Conservation (phyloP, 2,329 filamentous ascomycete genomes). For the Tolypocladium nubicola region DNA sequence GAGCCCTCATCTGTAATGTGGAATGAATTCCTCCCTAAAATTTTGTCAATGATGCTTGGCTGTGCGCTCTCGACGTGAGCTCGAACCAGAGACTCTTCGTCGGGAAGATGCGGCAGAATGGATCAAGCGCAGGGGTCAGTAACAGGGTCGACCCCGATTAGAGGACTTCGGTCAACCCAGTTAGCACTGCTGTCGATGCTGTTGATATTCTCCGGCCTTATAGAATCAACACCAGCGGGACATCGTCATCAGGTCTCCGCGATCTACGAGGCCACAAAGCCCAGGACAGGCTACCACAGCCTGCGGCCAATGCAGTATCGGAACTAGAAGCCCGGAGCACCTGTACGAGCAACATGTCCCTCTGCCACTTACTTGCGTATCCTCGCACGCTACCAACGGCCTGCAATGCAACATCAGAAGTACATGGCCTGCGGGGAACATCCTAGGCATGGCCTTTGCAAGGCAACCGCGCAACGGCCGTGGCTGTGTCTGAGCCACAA, state of each 20-base stretch:
- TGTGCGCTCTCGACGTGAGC: not conserved
- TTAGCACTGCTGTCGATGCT: not conserved
- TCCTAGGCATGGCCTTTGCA: not conserved
- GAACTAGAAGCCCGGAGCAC: not conserved
- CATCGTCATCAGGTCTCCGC: not conserved
- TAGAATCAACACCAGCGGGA: not conserved
- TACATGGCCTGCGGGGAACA: not conserved
- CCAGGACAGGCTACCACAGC: not conserved
- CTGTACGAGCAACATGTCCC: not conserved
- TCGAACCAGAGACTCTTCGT: not conserved
- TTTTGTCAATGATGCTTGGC: not conserved
- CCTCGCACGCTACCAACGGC: not conserved
- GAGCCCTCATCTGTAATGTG: too few species aligned
- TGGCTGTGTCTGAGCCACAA: not conserved
- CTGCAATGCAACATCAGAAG: not conserved
- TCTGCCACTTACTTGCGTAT: not conserved
- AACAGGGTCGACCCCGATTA: not conserved
- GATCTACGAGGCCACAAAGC: not conserved
- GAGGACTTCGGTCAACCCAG: not conserved
- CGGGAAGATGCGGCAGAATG: not conserved
- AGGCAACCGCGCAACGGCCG: not conserved
- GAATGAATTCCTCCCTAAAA: not conserved
- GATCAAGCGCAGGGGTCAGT: not conserved
- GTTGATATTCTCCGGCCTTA: not conserved
- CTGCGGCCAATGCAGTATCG: not conserved